phyloP scores from a whole-genome alignment of 306 rosid species.

The Rosa rugosa region DNA sequence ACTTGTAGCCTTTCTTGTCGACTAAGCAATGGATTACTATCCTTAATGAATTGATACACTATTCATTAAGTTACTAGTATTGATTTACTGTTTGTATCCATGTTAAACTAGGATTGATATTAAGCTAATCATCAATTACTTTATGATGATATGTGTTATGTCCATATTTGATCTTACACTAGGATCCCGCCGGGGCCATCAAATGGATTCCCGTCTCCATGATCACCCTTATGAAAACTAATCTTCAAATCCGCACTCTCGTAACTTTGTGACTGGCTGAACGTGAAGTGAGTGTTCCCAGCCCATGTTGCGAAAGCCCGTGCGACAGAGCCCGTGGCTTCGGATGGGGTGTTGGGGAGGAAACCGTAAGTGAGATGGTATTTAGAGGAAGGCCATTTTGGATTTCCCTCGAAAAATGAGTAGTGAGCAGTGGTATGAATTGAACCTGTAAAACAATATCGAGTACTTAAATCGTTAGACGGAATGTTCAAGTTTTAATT shows the following conservation, averaged over 20 bases:
- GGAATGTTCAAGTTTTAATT: too few species aligned
- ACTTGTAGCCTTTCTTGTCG: too few species aligned
- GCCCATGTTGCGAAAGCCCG: constrained; percentile 37
- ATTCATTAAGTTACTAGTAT: too few species aligned
- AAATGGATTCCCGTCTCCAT: constrained; percentile 29
- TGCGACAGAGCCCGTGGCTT: constrained; percentile 2
- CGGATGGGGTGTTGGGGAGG: not conserved
- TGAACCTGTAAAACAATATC: not conserved
- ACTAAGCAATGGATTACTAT: too few species aligned
- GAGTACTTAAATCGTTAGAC: not conserved
- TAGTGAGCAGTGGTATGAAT: constrained; percentile 13
- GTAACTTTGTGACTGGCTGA: not conserved
- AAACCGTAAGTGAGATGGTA: constrained; percentile 25
- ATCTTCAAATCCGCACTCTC: constrained; percentile 11
- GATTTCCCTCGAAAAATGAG: constrained; percentile 1
- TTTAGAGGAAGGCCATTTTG: constrained; percentile 30
- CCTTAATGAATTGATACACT: too few species aligned
- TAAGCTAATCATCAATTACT: too few species aligned
- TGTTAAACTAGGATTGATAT: too few species aligned
- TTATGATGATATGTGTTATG: too few species aligned
- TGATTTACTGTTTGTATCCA: too few species aligned
- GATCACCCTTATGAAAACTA: constrained; percentile 19
- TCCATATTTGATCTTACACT: too few species aligned
- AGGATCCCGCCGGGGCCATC: constrained; percentile 15
- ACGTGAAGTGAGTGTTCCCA: constrained; percentile 15